phyloP scores from a whole-genome alignment of 2,329 filamentous ascomycete species.

The Sarocladium oryzae region DNA sequence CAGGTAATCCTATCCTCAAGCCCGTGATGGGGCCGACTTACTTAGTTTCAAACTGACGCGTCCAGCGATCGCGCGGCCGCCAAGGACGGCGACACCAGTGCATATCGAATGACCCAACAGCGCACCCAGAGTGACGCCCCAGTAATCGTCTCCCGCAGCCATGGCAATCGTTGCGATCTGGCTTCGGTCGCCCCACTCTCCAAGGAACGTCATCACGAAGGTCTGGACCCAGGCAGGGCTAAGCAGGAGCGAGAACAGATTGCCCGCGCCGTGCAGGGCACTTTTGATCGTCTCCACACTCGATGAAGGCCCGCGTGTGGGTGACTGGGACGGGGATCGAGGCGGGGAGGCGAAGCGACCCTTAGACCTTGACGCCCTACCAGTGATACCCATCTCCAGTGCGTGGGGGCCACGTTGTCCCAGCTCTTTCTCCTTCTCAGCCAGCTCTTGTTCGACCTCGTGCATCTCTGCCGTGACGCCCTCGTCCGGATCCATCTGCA shows the following conservation, averaged over 20 bases:
- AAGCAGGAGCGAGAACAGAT: slow-evolving; percentile 79
- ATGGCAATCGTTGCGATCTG: slow-evolving; percentile 99
- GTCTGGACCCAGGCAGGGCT: slow-evolving; percentile 98
- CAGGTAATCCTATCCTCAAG: not conserved
- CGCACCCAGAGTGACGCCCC: slow-evolving; percentile 93
- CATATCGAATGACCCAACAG: slow-evolving; percentile 82
- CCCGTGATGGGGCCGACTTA: slow-evolving; percentile 47
- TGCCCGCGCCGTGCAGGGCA: slow-evolving; percentile 60
- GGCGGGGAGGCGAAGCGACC: slow-evolving; percentile 74
- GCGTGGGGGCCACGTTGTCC: slow-evolving; percentile 64
- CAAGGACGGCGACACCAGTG: slow-evolving; percentile 85
- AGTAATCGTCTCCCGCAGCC: slow-evolving; percentile 97
- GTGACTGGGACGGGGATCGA: slow-evolving; percentile 72
- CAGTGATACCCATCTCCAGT: slow-evolving; percentile 71
- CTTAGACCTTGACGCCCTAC: slow-evolving; percentile 59
- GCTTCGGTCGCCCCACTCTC: slow-evolving; percentile 95
- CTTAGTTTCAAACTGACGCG: slow-evolving; percentile 92
- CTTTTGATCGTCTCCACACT: slow-evolving; percentile 20
- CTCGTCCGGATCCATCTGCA: slow-evolving; percentile 82
- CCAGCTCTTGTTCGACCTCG: slow-evolving; percentile 88
- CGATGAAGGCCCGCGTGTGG: slow-evolving; percentile 53
- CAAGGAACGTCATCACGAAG: slow-evolving; percentile 97
- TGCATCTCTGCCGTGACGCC: slow-evolving; percentile 96
- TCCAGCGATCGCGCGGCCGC: slow-evolving; percentile 86
- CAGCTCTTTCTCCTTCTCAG: slow-evolving; percentile 83